These are phyloP conservation scores for Gymnopilus junonius DNA, from an alignment of 768 basidiomycete genomes.

Conservation along the genomic window DNA sequence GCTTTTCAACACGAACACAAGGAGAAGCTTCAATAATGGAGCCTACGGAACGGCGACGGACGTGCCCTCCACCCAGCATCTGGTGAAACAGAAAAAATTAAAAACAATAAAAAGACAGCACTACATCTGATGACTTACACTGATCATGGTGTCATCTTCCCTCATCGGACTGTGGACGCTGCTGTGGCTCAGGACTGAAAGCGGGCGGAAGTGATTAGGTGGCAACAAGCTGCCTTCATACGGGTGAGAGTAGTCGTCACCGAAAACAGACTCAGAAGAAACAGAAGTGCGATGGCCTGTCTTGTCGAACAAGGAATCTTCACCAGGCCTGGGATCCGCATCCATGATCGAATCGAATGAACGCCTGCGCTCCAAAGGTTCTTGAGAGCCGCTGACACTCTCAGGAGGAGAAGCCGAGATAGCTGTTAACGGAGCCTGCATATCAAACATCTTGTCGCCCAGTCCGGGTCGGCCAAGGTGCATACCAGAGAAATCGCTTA, in stretches of 20 bases:
- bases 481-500: slow-evolving; percentile 63
- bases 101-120: slow-evolving; percentile 10
- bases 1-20: slow-evolving; percentile 66
- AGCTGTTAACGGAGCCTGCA: slow-evolving; percentile 55
- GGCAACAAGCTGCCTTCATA: slow-evolving; percentile 41
- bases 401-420: slow-evolving; percentile 71
- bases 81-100: slow-evolving; percentile 27
- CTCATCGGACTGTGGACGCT: slow-evolving; percentile 51
- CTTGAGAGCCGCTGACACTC: slow-evolving; percentile 32
- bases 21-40: slow-evolving; percentile 74
- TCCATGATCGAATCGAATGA: slow-evolving; percentile 66
- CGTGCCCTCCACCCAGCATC: slow-evolving; percentile 83
- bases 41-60: slow-evolving; percentile 68
- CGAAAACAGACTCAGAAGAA: slow-evolving; percentile 68
- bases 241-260: slow-evolving; percentile 44
- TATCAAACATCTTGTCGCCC: slow-evolving; percentile 90
- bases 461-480: slow-evolving; percentile 71
- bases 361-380: background rate
- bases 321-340: slow-evolving; percentile 43
- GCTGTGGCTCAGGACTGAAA: slow-evolving; percentile 46
- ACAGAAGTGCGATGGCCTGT: slow-evolving; percentile 54
- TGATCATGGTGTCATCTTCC: slow-evolving; percentile 86
- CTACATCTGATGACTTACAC: slow-evolving; percentile 44
- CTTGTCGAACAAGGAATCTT: slow-evolving; percentile 69
- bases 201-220: slow-evolving; percentile 59